Evolutionary conservation across 768 basidiomycete genomes (phyloP).

Genomic region (Nevesoporus exiguus): DNA sequence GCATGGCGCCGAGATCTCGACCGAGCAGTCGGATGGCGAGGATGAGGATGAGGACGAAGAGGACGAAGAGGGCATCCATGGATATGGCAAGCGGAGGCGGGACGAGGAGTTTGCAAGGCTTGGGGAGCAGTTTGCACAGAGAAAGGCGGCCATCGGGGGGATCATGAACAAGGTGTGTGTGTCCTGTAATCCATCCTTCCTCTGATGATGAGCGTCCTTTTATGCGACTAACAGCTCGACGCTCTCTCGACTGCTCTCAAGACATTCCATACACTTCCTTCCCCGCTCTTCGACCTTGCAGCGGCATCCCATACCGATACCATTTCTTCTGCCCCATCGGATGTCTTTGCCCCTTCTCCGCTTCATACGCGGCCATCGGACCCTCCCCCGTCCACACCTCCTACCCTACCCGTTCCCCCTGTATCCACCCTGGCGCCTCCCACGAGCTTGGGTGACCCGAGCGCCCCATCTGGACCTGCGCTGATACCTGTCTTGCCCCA

Average conservation of each 20-base stretch:
- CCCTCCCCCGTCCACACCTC: slow-evolving; percentile 5
- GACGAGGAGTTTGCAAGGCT: slow-evolving; percentile 69
- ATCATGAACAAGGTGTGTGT: slow-evolving; percentile 68
- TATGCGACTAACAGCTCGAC: slow-evolving; percentile 22
- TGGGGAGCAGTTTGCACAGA: slow-evolving; percentile 63
- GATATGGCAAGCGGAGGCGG: slow-evolving; percentile 50
- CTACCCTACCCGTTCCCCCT: slow-evolving; percentile 20
- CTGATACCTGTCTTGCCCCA: slow-evolving; percentile 13
- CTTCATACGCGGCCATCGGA: slow-evolving; percentile 1
- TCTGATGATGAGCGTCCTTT: not conserved
- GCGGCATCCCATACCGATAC: slow-evolving; percentile 30
- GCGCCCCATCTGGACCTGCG: not conserved
- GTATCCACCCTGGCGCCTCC: slow-evolving; percentile 18
- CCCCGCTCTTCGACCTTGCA: slow-evolving; percentile 37
- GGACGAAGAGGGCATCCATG: slow-evolving; percentile 47
- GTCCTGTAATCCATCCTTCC: not conserved
- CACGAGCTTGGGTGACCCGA: not conserved
- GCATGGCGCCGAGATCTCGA: too few relatives aligned
- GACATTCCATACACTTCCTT: slow-evolving; percentile 43
- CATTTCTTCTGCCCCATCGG: slow-evolving; percentile 25
- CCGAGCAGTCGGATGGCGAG: slow-evolving; percentile 36
- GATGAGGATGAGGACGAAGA: slow-evolving; percentile 33
- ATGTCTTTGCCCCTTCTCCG: slow-evolving; percentile 18
- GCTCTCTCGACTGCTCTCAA: slow-evolving; percentile 35
- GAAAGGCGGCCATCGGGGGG: slow-evolving; percentile 62